Evolutionary conservation across 2,329 filamentous ascomycete genomes (phyloP), one percentile per base, ranked within the genome.

Genomic region (Calonectria pteridis): DNA sequence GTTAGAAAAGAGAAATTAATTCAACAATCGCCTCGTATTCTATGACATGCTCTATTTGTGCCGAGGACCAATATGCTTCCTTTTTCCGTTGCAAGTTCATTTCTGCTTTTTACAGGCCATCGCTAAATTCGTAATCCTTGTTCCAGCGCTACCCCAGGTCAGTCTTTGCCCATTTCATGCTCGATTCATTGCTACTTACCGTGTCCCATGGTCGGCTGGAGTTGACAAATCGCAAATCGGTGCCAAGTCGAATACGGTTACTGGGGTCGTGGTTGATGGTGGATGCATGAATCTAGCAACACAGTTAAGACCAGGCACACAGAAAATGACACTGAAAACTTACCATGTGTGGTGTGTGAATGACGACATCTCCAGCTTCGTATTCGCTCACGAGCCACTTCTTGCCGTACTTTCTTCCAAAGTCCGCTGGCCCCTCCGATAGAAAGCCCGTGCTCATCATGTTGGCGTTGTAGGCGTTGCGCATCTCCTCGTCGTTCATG

Each of bases 401-500:
- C 67, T 77, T 79, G 1, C 71, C 71, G 50, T 84, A 73, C 53
- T 73, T 71, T n/a, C 79, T 69, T 0, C 77, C 83, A 78, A 86
- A 86, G 20, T 78, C 82, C 0, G 83, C 83, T 0, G 90, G 87
- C 0, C 85, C 86, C 35, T 91, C 88, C 4, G 87, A 86, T 3
- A 92, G 83, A 40, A 92, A 80, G 0, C 90, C 91, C 0, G 86
- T 89, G 1, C 84, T 83, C 84, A 91, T 89, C 90, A 92, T 92
- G 75, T 92, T 91, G 40, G 86, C 83, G 75, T 92, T 92, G 78
- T 90, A 92, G 0, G 88, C 89, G 37, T 82, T 84, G 51, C 82
- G 85, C 10, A 85, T 84, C 79, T 92, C 88, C 69, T 90, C 89
- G 0, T 91, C 88, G 0, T 82, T 87, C 71, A 92, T 75, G 0